Percentiles rank a stretch among this genome's conserved stretches.
Evolutionary conservation across 768 basidiomycete genomes (phyloP).

Genomic region (Hypholoma fasciculare): DNA sequence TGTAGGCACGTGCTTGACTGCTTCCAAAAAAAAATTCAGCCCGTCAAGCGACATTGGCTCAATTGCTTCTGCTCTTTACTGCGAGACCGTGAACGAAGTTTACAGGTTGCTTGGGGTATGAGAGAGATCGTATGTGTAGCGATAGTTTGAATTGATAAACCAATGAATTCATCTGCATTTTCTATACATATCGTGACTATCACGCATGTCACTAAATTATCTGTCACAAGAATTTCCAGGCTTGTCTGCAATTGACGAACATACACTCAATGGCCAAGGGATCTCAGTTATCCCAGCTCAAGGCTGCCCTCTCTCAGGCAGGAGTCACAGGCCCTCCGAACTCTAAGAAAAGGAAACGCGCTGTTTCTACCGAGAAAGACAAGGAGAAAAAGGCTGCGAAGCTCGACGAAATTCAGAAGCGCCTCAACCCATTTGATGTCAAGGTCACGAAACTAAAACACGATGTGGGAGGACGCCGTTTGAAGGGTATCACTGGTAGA

Average conservation of each 20-base stretch:
- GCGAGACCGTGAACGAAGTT: no score
- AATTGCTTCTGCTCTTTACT: no score
- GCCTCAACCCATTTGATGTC: conserved; percentile 92
- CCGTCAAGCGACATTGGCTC: no score
- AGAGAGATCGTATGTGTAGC: not conserved
- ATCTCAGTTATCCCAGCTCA: conserved; percentile 91
- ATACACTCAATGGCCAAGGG: conserved; percentile 63
- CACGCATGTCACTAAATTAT: conserved; percentile 12
- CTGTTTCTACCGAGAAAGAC: conserved; percentile 64
- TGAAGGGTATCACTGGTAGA: conserved; percentile 80
- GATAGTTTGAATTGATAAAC: not conserved
- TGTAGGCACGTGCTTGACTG: not conserved
- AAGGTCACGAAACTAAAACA: conserved; percentile 92
- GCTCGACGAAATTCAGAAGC: conserved; percentile 80
- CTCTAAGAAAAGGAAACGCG: conserved; percentile 71
- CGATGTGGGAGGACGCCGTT: conserved; percentile 85
- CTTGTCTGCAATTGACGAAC: conserved; percentile 7
- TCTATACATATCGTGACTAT: conserved; percentile 1
- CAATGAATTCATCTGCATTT: not conserved
- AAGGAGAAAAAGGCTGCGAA: conserved; percentile 80
- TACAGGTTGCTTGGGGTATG: no score
- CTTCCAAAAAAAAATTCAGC: not conserved
- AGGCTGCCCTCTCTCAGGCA: conserved; percentile 76
- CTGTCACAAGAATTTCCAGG: conserved; percentile 30
- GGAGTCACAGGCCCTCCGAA: conserved; percentile 66